A percentile compares a stretch with the other conserved stretches of the same genome.
Conservation (phyloP, 768 basidiomycete genomes). For the Boletus barrowsii region DNA sequence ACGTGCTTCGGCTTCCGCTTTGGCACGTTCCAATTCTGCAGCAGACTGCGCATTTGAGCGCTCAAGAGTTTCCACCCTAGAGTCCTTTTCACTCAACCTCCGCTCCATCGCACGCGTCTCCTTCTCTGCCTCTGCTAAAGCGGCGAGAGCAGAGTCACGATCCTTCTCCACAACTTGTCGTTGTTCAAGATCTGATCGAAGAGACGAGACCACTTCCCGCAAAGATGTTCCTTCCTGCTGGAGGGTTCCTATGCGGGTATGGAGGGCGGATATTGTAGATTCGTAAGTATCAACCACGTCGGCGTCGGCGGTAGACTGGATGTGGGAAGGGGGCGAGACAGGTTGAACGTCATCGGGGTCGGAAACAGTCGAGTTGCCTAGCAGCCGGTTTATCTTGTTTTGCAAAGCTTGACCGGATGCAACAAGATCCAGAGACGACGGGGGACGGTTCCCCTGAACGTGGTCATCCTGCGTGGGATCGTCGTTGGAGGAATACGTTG, state of each 20-base stretch:
- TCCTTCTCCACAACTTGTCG: constrained; percentile 39
- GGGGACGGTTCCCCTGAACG: constrained; percentile 9
- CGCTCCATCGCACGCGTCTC: constrained; percentile 41
- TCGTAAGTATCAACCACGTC: constrained; percentile 11
- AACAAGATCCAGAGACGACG: constrained; percentile 35
- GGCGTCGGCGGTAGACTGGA: constrained; percentile 39
- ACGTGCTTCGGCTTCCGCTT: constrained; percentile 43
- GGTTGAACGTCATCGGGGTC: constrained; percentile 11
- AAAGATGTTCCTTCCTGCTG: constrained; percentile 72
- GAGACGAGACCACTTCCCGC: constrained; percentile 32
- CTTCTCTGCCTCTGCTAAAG: constrained; percentile 42
- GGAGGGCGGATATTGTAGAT: constrained; percentile 18
- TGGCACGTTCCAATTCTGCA: constrained; percentile 45
- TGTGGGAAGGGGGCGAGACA: constrained; percentile 28
- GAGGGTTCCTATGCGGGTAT: constrained; percentile 50
- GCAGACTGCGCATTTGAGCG: constrained; percentile 36
- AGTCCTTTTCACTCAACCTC: constrained; percentile 42
- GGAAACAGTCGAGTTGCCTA: constrained; percentile 29
- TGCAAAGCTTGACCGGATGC: constrained; percentile 42
- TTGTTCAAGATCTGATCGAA: constrained; percentile 21
- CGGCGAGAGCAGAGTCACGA: constrained; percentile 40
- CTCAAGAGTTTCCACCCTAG: constrained; percentile 47
- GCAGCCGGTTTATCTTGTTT: constrained; percentile 47
- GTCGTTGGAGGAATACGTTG: constrained; percentile 40
- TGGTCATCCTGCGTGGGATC: constrained; percentile 15